Percentiles rank a stretch among this genome's conserved stretches.
Evolutionary conservation across 2,329 filamentous ascomycete species (phyloP).

Genomic region (Metarhizium humberi): DNA sequence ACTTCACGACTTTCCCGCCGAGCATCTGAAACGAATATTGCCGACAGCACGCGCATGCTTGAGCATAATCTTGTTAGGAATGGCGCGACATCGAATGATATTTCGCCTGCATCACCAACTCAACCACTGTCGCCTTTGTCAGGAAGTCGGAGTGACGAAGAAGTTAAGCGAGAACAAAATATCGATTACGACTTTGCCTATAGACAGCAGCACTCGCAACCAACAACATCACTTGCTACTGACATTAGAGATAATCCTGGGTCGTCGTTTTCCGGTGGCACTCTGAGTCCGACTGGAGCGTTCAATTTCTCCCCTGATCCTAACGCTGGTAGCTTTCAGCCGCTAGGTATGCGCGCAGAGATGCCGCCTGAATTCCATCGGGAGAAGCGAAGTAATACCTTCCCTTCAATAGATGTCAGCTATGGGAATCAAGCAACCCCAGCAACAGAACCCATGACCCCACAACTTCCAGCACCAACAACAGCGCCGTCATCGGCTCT

Average conservation of each 20-base stretch:
- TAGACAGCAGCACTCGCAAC: conserved; percentile 24
- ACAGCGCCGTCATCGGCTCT: conserved; percentile 42
- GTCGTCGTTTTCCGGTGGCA: conserved; percentile 61
- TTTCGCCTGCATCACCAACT: conserved; percentile 66
- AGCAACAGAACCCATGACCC: conserved; percentile 34
- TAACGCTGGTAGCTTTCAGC: conserved; percentile 54
- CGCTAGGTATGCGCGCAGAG: conserved; percentile 24
- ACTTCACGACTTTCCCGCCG: conserved; percentile 42
- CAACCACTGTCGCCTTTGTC: conserved; percentile 60
- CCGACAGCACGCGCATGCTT: conserved; percentile 52
- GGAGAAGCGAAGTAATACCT: conserved; percentile 67
- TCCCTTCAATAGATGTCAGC: conserved; percentile 62
- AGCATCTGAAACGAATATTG: conserved; percentile 61
- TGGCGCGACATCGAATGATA: conserved; percentile 40
- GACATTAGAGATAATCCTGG: conserved; percentile 22
- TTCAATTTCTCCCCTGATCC: conserved; percentile 70
- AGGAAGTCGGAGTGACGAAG: conserved; percentile 60
- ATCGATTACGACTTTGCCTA: conserved; percentile 24
- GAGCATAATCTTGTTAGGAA: not conserved
- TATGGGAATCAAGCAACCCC: conserved; percentile 33
- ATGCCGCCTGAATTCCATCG: conserved; percentile 52
- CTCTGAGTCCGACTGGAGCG: conserved; percentile 65
- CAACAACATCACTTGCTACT: conserved; percentile 22
- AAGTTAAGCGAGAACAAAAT: conserved; percentile 39
- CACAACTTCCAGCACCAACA: conserved; percentile 34